phyloP scores from a whole-genome alignment of 495 filamentous ascomycete genomes.

The Penicillium canariense region DNA sequence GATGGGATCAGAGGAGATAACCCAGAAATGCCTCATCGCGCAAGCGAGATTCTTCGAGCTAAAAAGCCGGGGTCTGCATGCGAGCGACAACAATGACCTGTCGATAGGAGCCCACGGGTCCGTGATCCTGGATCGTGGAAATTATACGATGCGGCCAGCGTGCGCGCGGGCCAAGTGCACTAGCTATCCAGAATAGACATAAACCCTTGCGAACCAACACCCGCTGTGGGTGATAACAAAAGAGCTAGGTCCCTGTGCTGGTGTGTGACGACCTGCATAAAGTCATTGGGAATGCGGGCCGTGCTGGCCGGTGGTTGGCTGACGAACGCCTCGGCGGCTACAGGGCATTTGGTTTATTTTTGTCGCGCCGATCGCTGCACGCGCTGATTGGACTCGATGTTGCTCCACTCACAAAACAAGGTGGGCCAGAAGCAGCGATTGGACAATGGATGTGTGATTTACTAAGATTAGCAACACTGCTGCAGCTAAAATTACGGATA shows the following conservation, averaged over 20 bases:
- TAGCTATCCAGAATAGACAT: not conserved
- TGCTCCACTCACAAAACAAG: not conserved
- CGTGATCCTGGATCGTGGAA: conserved; percentile 13
- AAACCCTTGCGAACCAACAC: not conserved
- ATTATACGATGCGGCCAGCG: not conserved
- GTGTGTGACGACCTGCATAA: conserved; percentile 28
- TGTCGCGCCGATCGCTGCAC: not conserved
- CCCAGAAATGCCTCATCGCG: not conserved
- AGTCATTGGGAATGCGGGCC: not conserved
- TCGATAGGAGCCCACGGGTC: conserved; percentile 7
- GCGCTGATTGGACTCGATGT: not conserved
- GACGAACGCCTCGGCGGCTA: conserved; percentile 37
- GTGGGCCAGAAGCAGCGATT: conserved; percentile 7
- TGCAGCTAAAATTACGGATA: conserved; percentile 14
- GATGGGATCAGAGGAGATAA: not conserved
- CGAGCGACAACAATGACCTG: conserved; percentile 7
- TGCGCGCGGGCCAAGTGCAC: conserved; percentile 4
- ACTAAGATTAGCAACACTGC: conserved; percentile 29
- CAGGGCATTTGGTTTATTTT: conserved; percentile 6
- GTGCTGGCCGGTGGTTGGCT: conserved; percentile 16
- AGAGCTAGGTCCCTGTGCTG: conserved; percentile 13
- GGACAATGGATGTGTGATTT: conserved; percentile 5
- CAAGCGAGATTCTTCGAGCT: not conserved
- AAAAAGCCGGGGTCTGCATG: not conserved
- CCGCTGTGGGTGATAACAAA: not conserved